Evolutionary conservation across 2,329 filamentous ascomycete genomes (phyloP).

Genomic region (Xylariaceae sp.): DNA sequence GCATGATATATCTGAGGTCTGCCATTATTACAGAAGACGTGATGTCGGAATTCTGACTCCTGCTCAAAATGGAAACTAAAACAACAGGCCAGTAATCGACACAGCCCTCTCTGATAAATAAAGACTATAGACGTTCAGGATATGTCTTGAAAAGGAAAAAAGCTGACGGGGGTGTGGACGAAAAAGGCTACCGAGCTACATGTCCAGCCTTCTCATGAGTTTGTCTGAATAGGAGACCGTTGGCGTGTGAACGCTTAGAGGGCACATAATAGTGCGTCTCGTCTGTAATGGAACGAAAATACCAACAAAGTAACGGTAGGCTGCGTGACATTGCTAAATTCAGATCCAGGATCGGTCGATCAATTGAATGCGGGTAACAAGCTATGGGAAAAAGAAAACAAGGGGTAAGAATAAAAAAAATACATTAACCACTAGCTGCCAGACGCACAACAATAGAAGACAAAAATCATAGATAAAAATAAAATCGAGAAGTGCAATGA

Average conservation of each 20-base stretch:
- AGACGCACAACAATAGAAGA: slow-evolving; percentile 12
- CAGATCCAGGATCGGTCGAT: slow-evolving; percentile 32
- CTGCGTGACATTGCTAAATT: slow-evolving; percentile 40
- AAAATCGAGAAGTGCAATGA: slow-evolving; percentile 8
- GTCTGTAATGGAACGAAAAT: slow-evolving; percentile 36
- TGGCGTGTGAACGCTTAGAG: slow-evolving; percentile 28
- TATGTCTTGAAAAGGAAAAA: slow-evolving; percentile 28
- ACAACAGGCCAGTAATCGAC: slow-evolving; percentile 32
- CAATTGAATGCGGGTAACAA: slow-evolving; percentile 28
- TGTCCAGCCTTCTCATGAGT: slow-evolving; percentile 36
- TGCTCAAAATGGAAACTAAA: slow-evolving; percentile 32
- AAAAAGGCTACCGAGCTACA: slow-evolving; percentile 30
- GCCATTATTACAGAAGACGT: slow-evolving; percentile 35
- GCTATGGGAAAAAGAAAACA: slow-evolving; percentile 3
- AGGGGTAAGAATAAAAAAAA: not conserved
- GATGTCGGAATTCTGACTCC: slow-evolving; percentile 8
- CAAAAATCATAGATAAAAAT: slow-evolving; percentile 14
- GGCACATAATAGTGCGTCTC: slow-evolving; percentile 29
- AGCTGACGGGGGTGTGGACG: slow-evolving; percentile 27
- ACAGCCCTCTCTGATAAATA: slow-evolving; percentile 34
- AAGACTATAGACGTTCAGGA: slow-evolving; percentile 29
- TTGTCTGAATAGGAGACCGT: slow-evolving; percentile 19
- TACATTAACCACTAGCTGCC: slow-evolving; percentile 16
- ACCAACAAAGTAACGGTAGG: slow-evolving; percentile 33
- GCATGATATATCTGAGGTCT: slow-evolving; percentile 54